Percentiles rank a stretch among this genome's conserved stretches.
Evolutionary conservation across 176 grass and related monocot species (phyloP).

Genomic region (Avena atlantica): DNA sequence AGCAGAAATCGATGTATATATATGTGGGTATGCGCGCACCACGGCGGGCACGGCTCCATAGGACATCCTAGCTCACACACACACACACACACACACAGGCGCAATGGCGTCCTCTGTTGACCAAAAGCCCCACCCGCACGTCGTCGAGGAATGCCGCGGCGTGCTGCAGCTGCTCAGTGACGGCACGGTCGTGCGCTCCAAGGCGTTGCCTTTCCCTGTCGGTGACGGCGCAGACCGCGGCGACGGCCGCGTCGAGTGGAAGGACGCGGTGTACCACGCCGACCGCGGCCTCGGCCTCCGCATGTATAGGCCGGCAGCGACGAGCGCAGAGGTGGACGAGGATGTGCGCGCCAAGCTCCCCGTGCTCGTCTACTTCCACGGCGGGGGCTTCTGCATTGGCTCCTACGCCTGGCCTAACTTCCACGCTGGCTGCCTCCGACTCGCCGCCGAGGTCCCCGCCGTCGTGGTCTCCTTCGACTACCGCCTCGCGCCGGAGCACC

Average conservation of each 20-base stretch:
- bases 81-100: too few species aligned
- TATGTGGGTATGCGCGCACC: too few species aligned
- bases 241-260: not conserved
- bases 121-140: too few species aligned
- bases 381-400: slow-evolving; percentile 12
- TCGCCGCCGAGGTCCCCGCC: slow-evolving; percentile 48
- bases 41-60: too few species aligned
- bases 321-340: too few species aligned
- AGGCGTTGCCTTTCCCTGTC: too few species aligned
- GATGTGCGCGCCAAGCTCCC: not conserved
- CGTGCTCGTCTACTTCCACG: slow-evolving; percentile 18
- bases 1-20: too few species aligned
- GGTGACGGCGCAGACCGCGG: not conserved
- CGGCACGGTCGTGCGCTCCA: too few species aligned
- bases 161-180: too few species aligned
- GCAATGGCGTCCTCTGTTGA: too few species aligned
- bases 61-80: too few species aligned
- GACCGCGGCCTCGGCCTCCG: not conserved
- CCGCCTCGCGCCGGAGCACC: slow-evolving; percentile 68
- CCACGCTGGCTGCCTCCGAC: slow-evolving; percentile 52
- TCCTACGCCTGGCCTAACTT: slow-evolving; percentile 3
- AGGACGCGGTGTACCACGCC: not conserved
- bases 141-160: too few species aligned
- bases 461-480: slow-evolving; percentile 62
- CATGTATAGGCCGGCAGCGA: not conserved